phyloP scores from a whole-genome alignment of 75 land plant species.

The Chamaecyparis obtusa region DNA sequence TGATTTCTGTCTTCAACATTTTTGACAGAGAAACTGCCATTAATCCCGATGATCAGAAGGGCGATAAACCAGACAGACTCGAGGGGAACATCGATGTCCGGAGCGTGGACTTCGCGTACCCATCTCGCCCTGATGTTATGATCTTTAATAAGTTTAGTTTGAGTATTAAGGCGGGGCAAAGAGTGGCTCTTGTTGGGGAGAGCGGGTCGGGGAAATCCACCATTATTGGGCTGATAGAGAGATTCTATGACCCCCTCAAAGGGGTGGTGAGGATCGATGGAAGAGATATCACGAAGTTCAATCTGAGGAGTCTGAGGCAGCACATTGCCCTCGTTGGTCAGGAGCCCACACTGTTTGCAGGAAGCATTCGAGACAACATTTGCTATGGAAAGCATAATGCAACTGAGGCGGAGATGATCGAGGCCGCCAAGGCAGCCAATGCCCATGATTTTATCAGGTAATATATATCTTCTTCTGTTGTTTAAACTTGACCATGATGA shows the following conservation, averaged over 20 bases:
- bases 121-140: conserved; percentile 44
- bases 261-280: conserved; percentile 63
- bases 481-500: too few species aligned
- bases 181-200: conserved; percentile 65
- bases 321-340: conserved; percentile 61
- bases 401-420: conserved; percentile 55
- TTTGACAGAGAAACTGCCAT: conserved; percentile 37
- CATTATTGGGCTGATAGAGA: conserved; percentile 54
- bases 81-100: conserved; percentile 77
- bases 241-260: conserved; percentile 60
- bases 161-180: conserved; percentile 48
- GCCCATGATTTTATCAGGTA: conserved; percentile 79
- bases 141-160: conserved; percentile 46
- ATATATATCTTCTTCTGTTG: background rate
- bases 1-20: conserved; percentile 39
- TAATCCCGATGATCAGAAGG: conserved; percentile 23
- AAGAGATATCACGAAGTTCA: conserved; percentile 35
- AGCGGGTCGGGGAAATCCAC: conserved; percentile 81
- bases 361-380: conserved; percentile 61
- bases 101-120: conserved; percentile 80
- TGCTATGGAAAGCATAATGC: conserved; percentile 53
- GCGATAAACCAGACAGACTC: conserved; percentile 35
- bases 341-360: conserved; percentile 66
- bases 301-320: conserved; percentile 43
- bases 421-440: conserved; percentile 71